Percentiles rank a stretch among this genome's conserved stretches.
Conservation (phyloP, 352 stramenopile species). For the Globisporangium ultimum region DNA sequence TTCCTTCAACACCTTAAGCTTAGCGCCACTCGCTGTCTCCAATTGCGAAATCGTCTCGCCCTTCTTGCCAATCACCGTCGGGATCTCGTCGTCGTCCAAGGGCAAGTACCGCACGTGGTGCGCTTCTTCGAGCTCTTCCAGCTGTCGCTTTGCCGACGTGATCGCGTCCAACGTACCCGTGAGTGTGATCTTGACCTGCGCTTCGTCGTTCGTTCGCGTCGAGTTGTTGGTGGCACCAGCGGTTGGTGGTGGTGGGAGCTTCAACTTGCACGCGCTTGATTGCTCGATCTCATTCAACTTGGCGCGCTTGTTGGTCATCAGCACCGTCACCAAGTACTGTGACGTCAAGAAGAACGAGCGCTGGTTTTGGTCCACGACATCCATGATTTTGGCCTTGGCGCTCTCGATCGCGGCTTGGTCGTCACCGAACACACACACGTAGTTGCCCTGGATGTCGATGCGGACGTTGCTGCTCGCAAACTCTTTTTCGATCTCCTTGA, state of each 20-base stretch:
- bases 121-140: conserved; percentile 57
- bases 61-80: conserved; percentile 77
- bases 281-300: conserved; percentile 73
- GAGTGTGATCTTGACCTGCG: conserved; percentile 66
- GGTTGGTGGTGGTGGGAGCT: conserved; percentile 35
- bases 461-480: conserved; percentile 43
- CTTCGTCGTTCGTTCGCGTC: conserved; percentile 21
- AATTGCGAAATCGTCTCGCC: conserved; percentile 72
- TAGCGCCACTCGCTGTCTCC: conserved; percentile 57
- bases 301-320: conserved; percentile 71
- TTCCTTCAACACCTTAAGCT: conserved; percentile 53
- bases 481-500: conserved; percentile 69
- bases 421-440: conserved; percentile 68
- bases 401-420: conserved; percentile 38
- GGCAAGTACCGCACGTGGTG: conserved; percentile 68
- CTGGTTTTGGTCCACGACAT: conserved; percentile 76
- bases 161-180: conserved; percentile 59
- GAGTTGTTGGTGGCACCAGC: conserved; percentile 6
- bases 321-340: conserved; percentile 50
- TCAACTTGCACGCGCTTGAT: conserved; percentile 50
- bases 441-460: conserved; percentile 64
- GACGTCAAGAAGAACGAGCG: conserved; percentile 64
- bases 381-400: conserved; percentile 47
- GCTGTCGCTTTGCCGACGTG: conserved; percentile 49
- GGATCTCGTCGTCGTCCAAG: conserved; percentile 72